These are phyloP conservation scores for Postia placenta DNA, from an alignment of 768 basidiomycete genomes.

Conservation along the genomic window DNA sequence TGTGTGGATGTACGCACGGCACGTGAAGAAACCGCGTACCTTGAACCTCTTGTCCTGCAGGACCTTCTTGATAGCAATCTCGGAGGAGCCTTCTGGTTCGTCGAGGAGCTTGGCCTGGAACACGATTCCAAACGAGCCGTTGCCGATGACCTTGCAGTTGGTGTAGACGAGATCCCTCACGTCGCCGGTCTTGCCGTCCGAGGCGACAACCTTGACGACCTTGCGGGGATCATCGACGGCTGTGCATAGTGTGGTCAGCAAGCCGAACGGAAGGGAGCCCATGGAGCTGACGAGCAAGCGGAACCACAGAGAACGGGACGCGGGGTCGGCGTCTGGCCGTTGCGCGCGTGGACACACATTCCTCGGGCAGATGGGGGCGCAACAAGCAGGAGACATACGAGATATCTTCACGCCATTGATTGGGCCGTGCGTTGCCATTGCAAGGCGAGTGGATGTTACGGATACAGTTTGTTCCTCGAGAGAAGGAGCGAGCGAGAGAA, in stretches of 20 bases:
- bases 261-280: conserved; percentile 8
- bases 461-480: conserved; percentile 16
- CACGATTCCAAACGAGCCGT: conserved; percentile 98
- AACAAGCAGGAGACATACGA: conserved; percentile 44
- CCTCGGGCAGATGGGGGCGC: conserved; percentile 20
- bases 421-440: conserved; percentile 70
- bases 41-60: conserved; percentile 99
- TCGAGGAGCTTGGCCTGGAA: conserved; percentile 88
- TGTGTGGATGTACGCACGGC: no score
- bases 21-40: conserved; percentile 44
- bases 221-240: conserved; percentile 95
- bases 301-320: not conserved
- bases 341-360: not conserved
- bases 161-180: conserved; percentile 89
- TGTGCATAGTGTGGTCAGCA: conserved; percentile 24
- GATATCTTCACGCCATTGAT: conserved; percentile 87
- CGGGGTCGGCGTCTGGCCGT: not conserved
- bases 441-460: conserved; percentile 14
- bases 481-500: conserved; percentile 8
- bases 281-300: conserved; percentile 7
- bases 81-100: conserved; percentile 48
- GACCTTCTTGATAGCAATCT: conserved; percentile 99
- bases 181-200: conserved; percentile 89
- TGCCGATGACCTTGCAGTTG: conserved; percentile 97
- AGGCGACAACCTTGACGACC: conserved; percentile 91